These are phyloP conservation scores for Albugo laibachii DNA, from an alignment of 352 stramenopile genomes.

Conservation along the genomic window DNA sequence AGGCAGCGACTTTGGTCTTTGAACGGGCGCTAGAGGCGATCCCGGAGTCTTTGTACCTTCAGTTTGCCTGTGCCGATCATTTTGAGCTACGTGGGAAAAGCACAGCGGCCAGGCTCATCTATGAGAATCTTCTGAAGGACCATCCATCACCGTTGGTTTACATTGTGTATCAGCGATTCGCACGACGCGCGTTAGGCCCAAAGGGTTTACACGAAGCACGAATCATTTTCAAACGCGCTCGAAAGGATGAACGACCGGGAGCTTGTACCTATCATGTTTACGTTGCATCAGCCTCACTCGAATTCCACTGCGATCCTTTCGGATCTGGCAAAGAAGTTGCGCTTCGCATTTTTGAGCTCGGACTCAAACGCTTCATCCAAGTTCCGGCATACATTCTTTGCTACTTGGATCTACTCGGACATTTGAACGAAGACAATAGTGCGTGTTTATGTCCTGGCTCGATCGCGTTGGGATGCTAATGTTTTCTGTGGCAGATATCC, in stretches of 20 bases:
- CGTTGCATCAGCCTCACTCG: slow-evolving; percentile 49
- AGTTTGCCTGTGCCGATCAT: slow-evolving; percentile 67
- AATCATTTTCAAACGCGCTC: slow-evolving; percentile 57
- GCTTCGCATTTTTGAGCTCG: slow-evolving; percentile 78
- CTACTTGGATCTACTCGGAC: slow-evolving; percentile 71
- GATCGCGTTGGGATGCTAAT: not conserved
- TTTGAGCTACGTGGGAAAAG: slow-evolving; percentile 53
- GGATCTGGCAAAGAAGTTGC: slow-evolving; percentile 69
- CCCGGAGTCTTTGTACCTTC: slow-evolving; percentile 56
- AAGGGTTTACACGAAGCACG: slow-evolving; percentile 60
- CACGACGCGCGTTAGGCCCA: slow-evolving; percentile 42
- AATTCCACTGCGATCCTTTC: slow-evolving; percentile 75
- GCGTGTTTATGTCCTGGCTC: slow-evolving; percentile 5
- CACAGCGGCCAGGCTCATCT: slow-evolving; percentile 44
- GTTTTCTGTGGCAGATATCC: slow-evolving; percentile 48
- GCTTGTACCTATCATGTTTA: slow-evolving; percentile 72
- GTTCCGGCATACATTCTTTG: slow-evolving; percentile 65
- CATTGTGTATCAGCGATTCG: slow-evolving; percentile 72
- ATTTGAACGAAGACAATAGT: slow-evolving; percentile 83
- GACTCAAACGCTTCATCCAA: slow-evolving; percentile 77
- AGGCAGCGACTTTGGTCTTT: slow-evolving; percentile 42
- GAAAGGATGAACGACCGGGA: slow-evolving; percentile 66
- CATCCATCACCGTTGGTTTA: slow-evolving; percentile 55
- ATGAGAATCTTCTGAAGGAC: slow-evolving; percentile 62
- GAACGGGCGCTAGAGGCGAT: slow-evolving; percentile 56